Conservation (phyloP, 2,329 filamentous ascomycete genomes). For the Colletotrichum simmondsii region DNA sequence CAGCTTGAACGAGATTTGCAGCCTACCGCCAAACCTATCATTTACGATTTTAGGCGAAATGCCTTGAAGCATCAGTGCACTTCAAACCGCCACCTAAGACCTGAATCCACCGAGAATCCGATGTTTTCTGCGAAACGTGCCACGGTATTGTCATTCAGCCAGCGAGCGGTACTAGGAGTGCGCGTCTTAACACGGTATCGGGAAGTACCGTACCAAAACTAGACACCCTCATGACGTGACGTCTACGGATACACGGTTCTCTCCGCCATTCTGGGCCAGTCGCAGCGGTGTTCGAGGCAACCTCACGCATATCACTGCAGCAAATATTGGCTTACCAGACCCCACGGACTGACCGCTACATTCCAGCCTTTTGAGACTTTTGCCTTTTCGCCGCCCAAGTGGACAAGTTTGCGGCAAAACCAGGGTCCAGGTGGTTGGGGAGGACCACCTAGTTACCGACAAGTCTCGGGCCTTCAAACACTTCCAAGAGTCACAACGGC, state of each 20-base stretch:
- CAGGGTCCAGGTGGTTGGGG: constrained; percentile 28
- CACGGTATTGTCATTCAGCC: constrained; percentile 1
- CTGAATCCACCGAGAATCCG: background rate
- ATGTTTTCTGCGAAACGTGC: background rate
- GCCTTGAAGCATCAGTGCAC: background rate
- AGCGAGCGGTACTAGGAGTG: background rate
- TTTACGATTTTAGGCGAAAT: background rate
- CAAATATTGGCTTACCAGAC: constrained; percentile 9
- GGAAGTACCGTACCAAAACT: constrained; percentile 5
- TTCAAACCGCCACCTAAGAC: background rate
- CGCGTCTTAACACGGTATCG: background rate
- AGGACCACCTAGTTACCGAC: constrained; percentile 5
- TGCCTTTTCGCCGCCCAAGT: constrained; percentile 12
- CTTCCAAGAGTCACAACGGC: constrained; percentile 27
- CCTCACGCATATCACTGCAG: constrained; percentile 14
- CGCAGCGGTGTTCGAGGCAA: constrained; percentile 1
- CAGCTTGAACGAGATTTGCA: background rate
- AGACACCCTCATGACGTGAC: constrained; percentile 4
- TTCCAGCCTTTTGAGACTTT: background rate
- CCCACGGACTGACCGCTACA: constrained; percentile 25
- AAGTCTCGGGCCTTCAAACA: constrained; percentile 10
- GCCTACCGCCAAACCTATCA: background rate
- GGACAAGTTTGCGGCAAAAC: constrained; percentile 18
- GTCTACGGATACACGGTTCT: constrained; percentile 2
- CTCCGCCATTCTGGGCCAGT: constrained; percentile 6